Evolutionary conservation across 2,329 filamentous ascomycete species (phyloP), one percentile per base, ranked within the genome.

Genomic region (Microcyclospora pomicola): DNA sequence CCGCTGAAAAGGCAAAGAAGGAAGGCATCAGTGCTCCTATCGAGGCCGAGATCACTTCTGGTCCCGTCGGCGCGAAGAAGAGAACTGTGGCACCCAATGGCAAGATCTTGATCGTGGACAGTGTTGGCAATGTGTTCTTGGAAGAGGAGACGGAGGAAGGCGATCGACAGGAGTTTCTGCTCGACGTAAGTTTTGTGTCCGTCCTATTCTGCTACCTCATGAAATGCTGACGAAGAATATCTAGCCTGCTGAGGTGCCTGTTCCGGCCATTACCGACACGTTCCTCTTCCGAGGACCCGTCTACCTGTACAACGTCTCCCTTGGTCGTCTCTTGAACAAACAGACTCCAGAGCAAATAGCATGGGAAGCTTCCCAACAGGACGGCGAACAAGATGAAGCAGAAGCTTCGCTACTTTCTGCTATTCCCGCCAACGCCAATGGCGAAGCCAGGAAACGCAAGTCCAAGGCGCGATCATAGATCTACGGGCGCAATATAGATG

Each of bases 1-100:
- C 43, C 31, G 62, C 65, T 14, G 71, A 72, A 51, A 67, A 66
- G 58, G 58, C 60, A n/a, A 61, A 64, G 57, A 59, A 61, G 48
- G 53, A 64, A 49, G 58, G 64, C 39, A 53, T 67, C 52, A 50
- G 79, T 69, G 52, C 75, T 49, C 72, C 73, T 0, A 67, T 72
- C 34, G 69, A 70, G 35, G 64, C 61, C 45, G 62, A 64, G 45
- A 56, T 62, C 52, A 59, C 65, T 5, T 60, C 69, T 38, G 75
- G 76, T 9, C 75, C 83, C 1, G 73, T 77, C 29, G 86, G 87
- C 14, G 71, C 80, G 27, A 84, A 84, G 64, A 93, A 88, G 70
- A 73, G 84, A 28, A 84, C 96, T 12, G 75, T 87, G 16, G 88
- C 87, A 2, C 82, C 94, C 67, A 98, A 98, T 52, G 91, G 91